These are phyloP conservation scores for Venturia carpophila DNA, from an alignment of 2,329 filamentous ascomycete species.

Conservation along the genomic window DNA sequence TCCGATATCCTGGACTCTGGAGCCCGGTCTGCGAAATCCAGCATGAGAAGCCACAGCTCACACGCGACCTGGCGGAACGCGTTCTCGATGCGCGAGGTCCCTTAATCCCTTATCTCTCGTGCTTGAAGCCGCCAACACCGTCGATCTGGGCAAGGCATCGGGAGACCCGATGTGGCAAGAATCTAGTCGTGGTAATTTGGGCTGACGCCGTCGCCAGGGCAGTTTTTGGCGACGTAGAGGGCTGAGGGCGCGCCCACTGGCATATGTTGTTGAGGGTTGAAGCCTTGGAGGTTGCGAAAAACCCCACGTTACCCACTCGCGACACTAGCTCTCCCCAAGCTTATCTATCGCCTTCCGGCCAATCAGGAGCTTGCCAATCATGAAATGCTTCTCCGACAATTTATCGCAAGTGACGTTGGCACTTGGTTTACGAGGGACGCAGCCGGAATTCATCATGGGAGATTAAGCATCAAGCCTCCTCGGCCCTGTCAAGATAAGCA, in stretches of 20 bases:
- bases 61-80: background rate
- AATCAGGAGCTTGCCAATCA: background rate
- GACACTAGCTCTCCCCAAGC: slow-evolving; percentile 3
- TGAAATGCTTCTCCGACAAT: background rate
- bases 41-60: background rate
- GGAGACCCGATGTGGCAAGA: background rate
- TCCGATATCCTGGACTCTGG: background rate
- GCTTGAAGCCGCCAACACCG: background rate
- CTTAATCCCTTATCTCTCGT: background rate
- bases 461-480: background rate
- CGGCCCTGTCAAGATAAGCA: background rate
- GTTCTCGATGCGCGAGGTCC: background rate
- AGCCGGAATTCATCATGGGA: background rate
- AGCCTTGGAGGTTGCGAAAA: background rate
- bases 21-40: background rate
- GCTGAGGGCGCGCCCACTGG: background rate
- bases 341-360: background rate
- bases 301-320: background rate
- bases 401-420: background rate
- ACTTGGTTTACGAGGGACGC: background rate
- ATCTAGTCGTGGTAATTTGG: background rate
- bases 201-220: background rate
- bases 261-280: slow-evolving; percentile 1
- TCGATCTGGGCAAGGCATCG: background rate
- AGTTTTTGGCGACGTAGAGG: background rate